phyloP scores from a whole-genome alignment of 2,329 filamentous ascomycete genomes.

The Lecanicillium sp. region DNA sequence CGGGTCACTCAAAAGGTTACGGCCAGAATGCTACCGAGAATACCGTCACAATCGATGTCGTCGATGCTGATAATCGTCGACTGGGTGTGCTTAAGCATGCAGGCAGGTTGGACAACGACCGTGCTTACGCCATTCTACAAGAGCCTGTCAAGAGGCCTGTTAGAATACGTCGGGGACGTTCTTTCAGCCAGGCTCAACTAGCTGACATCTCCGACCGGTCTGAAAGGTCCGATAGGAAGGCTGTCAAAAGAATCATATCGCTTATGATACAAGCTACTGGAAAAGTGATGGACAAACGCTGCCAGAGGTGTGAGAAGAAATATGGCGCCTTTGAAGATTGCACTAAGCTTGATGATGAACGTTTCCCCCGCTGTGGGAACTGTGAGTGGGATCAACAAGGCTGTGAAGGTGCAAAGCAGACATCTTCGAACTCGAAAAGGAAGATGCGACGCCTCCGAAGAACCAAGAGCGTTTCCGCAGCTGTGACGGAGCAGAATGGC shows the following conservation, averaged over 20 bases:
- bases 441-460: background rate
- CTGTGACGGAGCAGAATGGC: background rate
- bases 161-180: background rate
- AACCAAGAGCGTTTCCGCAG: background rate
- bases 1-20: background rate
- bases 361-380: background rate
- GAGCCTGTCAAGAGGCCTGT: background rate
- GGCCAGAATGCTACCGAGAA: background rate
- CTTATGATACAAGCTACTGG: slow-evolving; percentile 2
- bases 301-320: background rate
- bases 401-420: background rate
- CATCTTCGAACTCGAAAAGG: background rate
- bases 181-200: background rate
- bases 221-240: no score
- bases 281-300: background rate
- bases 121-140: background rate
- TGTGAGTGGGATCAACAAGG: background rate
- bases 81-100: background rate
- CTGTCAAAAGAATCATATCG: background rate
- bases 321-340: background rate
- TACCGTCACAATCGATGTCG: background rate
- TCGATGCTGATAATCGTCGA: background rate
- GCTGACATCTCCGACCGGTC: background rate
- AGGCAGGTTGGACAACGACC: background rate
- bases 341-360: background rate